Conservation (phyloP, 1,284 basidiomycete species). For the Rhodotorula sp. region DNA sequence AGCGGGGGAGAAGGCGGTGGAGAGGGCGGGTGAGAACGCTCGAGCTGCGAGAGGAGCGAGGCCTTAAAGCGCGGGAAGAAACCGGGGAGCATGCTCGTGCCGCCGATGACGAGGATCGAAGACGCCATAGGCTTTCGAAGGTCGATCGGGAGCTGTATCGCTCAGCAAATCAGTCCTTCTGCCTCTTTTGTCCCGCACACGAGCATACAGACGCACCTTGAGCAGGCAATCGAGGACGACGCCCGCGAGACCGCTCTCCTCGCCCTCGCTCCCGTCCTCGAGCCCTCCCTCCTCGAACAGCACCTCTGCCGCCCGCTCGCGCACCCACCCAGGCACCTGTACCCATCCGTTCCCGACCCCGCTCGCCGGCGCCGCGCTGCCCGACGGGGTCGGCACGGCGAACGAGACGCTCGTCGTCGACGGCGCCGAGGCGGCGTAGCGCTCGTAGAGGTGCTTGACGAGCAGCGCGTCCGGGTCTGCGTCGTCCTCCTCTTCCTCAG, state of each 20-base stretch:
- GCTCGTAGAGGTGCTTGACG: conserved; percentile 20
- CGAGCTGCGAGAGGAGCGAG: conserved; percentile 67
- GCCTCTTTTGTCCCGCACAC: too few relatives aligned
- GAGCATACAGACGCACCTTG: conserved; percentile 60
- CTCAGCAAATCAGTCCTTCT: neutral
- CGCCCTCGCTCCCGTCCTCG: conserved; percentile 66
- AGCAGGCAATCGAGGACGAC: conserved; percentile 73
- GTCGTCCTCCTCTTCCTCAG: neutral
- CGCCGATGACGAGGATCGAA: conserved; percentile 80
- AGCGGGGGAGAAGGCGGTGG: conserved; percentile 41
- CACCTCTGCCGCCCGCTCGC: conserved; percentile 85
- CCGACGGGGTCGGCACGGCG: conserved; percentile 20
- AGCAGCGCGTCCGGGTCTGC: conserved; percentile 23
- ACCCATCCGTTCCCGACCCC: conserved; percentile 61
- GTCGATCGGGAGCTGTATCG: conserved; percentile 76
- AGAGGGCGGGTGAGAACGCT: conserved; percentile 53
- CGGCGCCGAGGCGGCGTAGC: conserved; percentile 27
- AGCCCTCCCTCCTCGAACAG: conserved; percentile 76
- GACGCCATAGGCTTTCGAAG: conserved; percentile 76
- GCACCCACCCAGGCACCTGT: conserved; percentile 88
- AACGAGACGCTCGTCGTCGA: conserved; percentile 32
- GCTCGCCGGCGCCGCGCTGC: neutral
- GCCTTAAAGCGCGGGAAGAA: conserved; percentile 81
- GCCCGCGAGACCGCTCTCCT: conserved; percentile 74
- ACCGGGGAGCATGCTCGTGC: conserved; percentile 86